phyloP scores from a whole-genome alignment of 2,329 filamentous ascomycete species.

The Arthrinium puccinioides region DNA sequence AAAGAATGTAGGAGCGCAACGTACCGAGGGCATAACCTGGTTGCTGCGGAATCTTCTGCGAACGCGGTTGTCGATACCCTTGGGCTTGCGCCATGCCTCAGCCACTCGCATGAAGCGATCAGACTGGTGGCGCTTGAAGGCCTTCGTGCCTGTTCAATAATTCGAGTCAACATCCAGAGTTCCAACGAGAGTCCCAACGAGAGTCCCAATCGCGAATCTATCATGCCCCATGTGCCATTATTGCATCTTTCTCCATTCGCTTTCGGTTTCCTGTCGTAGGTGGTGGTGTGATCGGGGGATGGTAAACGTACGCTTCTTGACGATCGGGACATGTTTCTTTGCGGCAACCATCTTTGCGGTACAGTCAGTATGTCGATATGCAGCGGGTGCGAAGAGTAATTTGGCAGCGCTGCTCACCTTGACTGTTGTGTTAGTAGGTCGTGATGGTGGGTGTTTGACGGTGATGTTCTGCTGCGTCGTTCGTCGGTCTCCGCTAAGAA shows the following conservation, averaged over 20 bases:
- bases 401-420: not conserved
- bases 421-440: slow-evolving; percentile 1
- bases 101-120: slow-evolving; percentile 93
- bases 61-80: slow-evolving; percentile 99
- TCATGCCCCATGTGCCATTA: not conserved
- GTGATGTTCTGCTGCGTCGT: too few species aligned
- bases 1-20: slow-evolving; percentile 28
- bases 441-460: too few species aligned
- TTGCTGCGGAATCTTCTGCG: slow-evolving; percentile 95
- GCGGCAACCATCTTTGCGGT: slow-evolving; percentile 84
- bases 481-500: too few species aligned
- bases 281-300: slow-evolving; percentile 8
- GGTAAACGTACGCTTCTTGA: slow-evolving; percentile 94
- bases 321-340: slow-evolving; percentile 98
- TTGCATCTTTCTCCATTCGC: slow-evolving; percentile 1
- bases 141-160: slow-evolving; percentile 67
- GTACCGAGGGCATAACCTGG: slow-evolving; percentile 96
- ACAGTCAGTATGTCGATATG: not conserved
- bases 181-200: slow-evolving; percentile 6
- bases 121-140: slow-evolving; percentile 95
- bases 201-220: not conserved
- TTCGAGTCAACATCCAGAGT: slow-evolving; percentile 27
- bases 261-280: too few species aligned
- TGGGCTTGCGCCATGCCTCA: slow-evolving; percentile 95
- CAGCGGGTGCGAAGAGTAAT: not conserved